Conservation (phyloP, 495 filamentous ascomycete genomes). For the Durotheca rogersii region DNA sequence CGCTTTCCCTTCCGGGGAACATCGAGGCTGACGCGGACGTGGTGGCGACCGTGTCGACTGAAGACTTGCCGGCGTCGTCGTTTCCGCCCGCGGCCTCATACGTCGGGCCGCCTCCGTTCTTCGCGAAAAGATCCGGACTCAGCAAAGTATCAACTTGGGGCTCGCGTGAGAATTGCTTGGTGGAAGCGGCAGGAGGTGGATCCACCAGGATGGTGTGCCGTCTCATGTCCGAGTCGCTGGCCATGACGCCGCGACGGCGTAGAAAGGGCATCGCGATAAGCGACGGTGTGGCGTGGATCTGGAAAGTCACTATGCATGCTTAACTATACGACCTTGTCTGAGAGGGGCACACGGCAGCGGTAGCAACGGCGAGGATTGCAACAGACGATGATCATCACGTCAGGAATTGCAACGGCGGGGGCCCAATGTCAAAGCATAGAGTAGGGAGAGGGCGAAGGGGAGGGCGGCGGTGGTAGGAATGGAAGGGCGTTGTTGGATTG, state of each 20-base stretch:
- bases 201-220: slow-evolving; percentile 45
- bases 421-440: slow-evolving; percentile 30
- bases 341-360: slow-evolving; percentile 12
- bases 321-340: slow-evolving; percentile 1
- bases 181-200: slow-evolving; percentile 26
- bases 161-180: slow-evolving; percentile 30
- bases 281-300: neutral
- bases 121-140: slow-evolving; percentile 12
- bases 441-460: slow-evolving; percentile 13
- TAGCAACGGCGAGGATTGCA: slow-evolving; percentile 8
- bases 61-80: slow-evolving; percentile 24
- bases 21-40: slow-evolving; percentile 22
- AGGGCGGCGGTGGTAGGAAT: neutral
- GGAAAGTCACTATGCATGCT: slow-evolving; percentile 9
- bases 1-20: slow-evolving; percentile 30
- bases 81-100: slow-evolving; percentile 5
- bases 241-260: slow-evolving; percentile 51
- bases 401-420: slow-evolving; percentile 25
- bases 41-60: slow-evolving; percentile 20
- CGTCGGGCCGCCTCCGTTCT: slow-evolving; percentile 13
- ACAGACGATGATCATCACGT: slow-evolving; percentile 29
- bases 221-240: slow-evolving; percentile 53
- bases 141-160: slow-evolving; percentile 15
- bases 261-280: slow-evolving; percentile 48
- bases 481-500: neutral